phyloP scores from a whole-genome alignment of 176 grass and related monocot genomes.

The Coix lacrymajobi region DNA sequence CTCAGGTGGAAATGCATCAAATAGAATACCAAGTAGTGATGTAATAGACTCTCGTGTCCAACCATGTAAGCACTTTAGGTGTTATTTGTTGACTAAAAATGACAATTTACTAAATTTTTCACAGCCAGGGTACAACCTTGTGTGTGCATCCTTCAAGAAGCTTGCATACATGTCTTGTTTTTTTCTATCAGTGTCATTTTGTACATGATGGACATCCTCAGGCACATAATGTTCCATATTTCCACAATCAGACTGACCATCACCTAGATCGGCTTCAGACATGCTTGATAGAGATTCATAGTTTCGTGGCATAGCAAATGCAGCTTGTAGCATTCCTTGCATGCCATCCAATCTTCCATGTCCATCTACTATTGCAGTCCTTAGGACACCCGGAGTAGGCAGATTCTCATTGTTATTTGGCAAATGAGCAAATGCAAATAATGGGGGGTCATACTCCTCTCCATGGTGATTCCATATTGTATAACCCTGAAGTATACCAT shows the following conservation, averaged over 20 bases:
- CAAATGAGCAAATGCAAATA: neutral
- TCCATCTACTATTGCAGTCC: neutral
- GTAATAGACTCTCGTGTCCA: conserved; percentile 1
- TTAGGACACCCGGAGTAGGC: neutral
- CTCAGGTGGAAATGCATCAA: neutral
- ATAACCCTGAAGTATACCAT: conserved; percentile 16
- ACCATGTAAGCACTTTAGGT: neutral
- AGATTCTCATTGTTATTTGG: neutral
- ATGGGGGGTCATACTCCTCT: neutral
- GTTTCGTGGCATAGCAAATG: neutral
- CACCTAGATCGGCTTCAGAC: neutral
- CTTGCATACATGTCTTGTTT: neutral
- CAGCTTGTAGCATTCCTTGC: neutral
- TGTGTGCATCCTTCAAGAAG: neutral
- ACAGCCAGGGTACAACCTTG: neutral
- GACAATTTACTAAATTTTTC: conserved; percentile 3
- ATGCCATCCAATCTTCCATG: neutral
- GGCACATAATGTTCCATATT: neutral
- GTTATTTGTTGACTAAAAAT: conserved; percentile 10
- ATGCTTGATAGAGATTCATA: neutral
- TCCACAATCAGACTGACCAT: neutral
- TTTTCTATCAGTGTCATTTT: neutral
- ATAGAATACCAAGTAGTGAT: neutral
- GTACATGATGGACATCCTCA: neutral
- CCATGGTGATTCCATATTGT: neutral